Evolutionary conservation across 1,139 yeast genomes (phyloP), one percentile per base, ranked within the genome.

Genomic region (Geotrichum cucujoidarum): DNA sequence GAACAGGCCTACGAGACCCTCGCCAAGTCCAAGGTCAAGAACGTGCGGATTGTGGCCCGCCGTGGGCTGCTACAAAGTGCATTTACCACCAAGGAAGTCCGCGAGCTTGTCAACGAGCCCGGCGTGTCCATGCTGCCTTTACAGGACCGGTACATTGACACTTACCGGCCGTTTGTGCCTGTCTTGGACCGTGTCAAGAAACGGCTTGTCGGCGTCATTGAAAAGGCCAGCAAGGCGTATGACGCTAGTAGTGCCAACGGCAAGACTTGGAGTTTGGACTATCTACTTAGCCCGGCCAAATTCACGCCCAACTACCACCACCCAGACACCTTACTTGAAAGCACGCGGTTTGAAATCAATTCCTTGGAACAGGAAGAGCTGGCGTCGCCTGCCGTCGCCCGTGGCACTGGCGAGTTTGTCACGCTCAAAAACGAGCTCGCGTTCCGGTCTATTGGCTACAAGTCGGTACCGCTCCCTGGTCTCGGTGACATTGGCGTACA

Each of bases 21-120:
- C 48, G 62, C 68, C 37, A 60, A 62, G 11, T 79, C 87, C 44
- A 69, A 66, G 0, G 81, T 92, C 11, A 70, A 76, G 54, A 72
- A 74, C 13, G 88, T 92, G 6, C 75, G 77, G 48, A 77, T 94
- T 21, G 82, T 87, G 33, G 98, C 90, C 1, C 76, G 99, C 57
- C 74, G 97, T 60, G 97, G 97, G 1, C 69, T 89, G 24, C 53
- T 68, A 21, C 71, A 67, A 40, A 83, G 95, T 38, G 95, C 96
- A 16, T 92, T 90, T 64, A 84, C 97, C 2, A 90, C 88, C 58
- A 92, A 89, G 62, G 99, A 92, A 65, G 73, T 92, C 17, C 74
- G 97, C 57, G 98, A 92, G 61, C 70, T 92, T 39, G 70, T 90
- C 58, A 83, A 81, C 51, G 70, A 89, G 51, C 69, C 75, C 2